Percentiles rank a stretch among this genome's conserved stretches.
These are phyloP conservation scores for Talaromyces atroroseus DNA, from an alignment of 2,329 filamentous ascomycete genomes.

Conservation along the genomic window DNA sequence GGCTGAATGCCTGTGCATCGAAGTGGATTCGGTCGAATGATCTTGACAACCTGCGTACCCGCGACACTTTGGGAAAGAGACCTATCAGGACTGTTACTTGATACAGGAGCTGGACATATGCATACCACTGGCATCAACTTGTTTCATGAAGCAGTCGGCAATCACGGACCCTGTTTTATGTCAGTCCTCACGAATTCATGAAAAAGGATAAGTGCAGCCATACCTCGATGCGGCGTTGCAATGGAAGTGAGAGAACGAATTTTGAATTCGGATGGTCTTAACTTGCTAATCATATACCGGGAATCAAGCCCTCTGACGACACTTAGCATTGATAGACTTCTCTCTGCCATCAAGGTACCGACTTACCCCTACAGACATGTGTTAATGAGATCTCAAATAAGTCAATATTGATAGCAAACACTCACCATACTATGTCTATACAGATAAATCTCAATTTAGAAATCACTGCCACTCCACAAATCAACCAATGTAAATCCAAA, in stretches of 20 bases:
- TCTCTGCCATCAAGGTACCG: neutral
- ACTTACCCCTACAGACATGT: constrained; percentile 27
- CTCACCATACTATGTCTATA: constrained; percentile 46
- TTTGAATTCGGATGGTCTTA: constrained; percentile 62
- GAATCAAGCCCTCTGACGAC: constrained; percentile 54
- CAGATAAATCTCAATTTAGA: neutral
- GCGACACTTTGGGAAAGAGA: constrained; percentile 7
- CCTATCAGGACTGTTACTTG: neutral
- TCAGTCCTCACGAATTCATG: neutral
- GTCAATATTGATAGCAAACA: neutral
- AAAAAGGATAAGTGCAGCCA: neutral
- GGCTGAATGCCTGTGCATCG: constrained; percentile 41
- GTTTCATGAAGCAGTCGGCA: constrained; percentile 56
- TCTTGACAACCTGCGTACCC: constrained; percentile 9
- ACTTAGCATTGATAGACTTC: neutral
- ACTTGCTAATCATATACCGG: constrained; percentile 57
- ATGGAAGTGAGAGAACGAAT: constrained; percentile 65
- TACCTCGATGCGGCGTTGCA: constrained; percentile 55
- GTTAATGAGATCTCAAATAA: neutral
- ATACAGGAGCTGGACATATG: neutral
- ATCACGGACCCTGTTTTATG: constrained; percentile 48
- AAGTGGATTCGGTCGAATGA: constrained; percentile 5
- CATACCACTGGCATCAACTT: constrained; percentile 47
- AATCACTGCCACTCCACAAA: neutral
- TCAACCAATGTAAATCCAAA: too few relatives aligned